Percentiles rank a stretch among this genome's conserved stretches.
Conservation (phyloP, 495 filamentous ascomycete species). For the Apiosordaria backusii region DNA sequence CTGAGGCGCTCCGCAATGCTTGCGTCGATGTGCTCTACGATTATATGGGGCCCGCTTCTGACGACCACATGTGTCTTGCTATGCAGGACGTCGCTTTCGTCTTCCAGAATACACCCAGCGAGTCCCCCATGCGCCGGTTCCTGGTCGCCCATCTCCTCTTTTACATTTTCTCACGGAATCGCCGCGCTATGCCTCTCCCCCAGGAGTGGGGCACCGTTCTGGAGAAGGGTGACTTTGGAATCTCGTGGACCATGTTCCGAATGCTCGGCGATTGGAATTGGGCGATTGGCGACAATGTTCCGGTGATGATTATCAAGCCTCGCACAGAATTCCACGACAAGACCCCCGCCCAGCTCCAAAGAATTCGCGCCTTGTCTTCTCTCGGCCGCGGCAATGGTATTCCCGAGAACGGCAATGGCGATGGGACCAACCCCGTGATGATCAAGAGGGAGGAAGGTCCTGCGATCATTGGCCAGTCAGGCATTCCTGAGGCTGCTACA, state of each 20-base stretch:
- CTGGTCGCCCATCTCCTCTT: slow-evolving; percentile 25
- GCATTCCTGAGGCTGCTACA: background rate
- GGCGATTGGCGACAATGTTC: slow-evolving; percentile 25
- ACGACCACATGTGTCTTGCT: slow-evolving; percentile 12
- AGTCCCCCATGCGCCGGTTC: slow-evolving; percentile 26
- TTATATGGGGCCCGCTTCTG: slow-evolving; percentile 14
- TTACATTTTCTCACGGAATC: slow-evolving; percentile 20
- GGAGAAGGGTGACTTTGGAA: background rate
- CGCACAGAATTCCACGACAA: slow-evolving; percentile 28
- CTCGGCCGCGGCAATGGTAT: background rate
- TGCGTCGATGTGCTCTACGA: slow-evolving; percentile 21
- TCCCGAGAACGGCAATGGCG: background rate
- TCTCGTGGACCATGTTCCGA: slow-evolving; percentile 19
- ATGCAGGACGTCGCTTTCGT: slow-evolving; percentile 26
- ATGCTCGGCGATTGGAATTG: slow-evolving; percentile 34
- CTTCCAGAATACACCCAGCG: slow-evolving; percentile 20
- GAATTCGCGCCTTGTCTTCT: background rate
- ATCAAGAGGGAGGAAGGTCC: slow-evolving; percentile 13
- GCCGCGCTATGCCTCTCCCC: slow-evolving; percentile 13
- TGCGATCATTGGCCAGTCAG: background rate
- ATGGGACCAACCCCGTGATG: background rate
- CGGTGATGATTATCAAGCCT: slow-evolving; percentile 28
- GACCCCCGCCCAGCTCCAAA: background rate
- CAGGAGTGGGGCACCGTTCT: slow-evolving; percentile 21
- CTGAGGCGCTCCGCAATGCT: slow-evolving; percentile 22